Evolutionary conservation across 1,139 yeast species (phyloP).

Genomic region (Candida sp.): DNA sequence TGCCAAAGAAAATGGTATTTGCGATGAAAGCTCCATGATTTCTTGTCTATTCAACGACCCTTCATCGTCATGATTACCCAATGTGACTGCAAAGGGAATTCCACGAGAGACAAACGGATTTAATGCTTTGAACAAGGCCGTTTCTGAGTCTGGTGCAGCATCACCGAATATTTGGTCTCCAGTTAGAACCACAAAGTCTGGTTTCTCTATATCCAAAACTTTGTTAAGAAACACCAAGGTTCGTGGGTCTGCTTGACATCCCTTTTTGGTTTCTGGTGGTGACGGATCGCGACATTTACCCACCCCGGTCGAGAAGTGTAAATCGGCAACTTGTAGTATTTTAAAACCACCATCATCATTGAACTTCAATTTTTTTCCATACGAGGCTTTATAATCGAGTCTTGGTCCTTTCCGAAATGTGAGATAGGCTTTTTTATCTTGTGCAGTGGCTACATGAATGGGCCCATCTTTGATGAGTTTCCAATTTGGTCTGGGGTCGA

Average conservation of each 20-base stretch:
- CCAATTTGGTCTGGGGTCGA: conserved; percentile 82
- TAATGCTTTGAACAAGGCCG: conserved; percentile 75
- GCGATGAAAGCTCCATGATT: conserved; percentile 52
- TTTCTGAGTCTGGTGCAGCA: conserved; percentile 70
- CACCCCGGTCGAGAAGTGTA: conserved; percentile 75
- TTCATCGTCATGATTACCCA: conserved; percentile 70
- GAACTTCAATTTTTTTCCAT: conserved; percentile 22
- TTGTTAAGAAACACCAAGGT: conserved; percentile 59
- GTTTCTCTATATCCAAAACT: conserved; percentile 68
- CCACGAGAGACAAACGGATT: conserved; percentile 61
- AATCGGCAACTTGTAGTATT: conserved; percentile 81
- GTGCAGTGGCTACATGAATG: conserved; percentile 17
- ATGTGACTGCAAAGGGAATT: conserved; percentile 76
- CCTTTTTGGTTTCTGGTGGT: conserved; percentile 39
- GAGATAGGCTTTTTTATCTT: conserved; percentile 20
- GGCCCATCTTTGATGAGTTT: conserved; percentile 27
- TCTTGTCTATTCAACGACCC: conserved; percentile 62
- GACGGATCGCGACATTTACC: conserved; percentile 75
- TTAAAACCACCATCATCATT: conserved; percentile 52
- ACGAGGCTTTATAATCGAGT: conserved; percentile 18
- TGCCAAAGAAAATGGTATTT: conserved; percentile 67
- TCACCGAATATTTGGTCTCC: conserved; percentile 86
- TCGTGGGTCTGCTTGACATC: conserved; percentile 73
- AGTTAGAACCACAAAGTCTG: conserved; percentile 77
- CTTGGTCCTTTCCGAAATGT: conserved; percentile 26